These are phyloP conservation scores for Pythium folliculosum DNA, from an alignment of 352 stramenopile species.

Conservation along the genomic window DNA sequence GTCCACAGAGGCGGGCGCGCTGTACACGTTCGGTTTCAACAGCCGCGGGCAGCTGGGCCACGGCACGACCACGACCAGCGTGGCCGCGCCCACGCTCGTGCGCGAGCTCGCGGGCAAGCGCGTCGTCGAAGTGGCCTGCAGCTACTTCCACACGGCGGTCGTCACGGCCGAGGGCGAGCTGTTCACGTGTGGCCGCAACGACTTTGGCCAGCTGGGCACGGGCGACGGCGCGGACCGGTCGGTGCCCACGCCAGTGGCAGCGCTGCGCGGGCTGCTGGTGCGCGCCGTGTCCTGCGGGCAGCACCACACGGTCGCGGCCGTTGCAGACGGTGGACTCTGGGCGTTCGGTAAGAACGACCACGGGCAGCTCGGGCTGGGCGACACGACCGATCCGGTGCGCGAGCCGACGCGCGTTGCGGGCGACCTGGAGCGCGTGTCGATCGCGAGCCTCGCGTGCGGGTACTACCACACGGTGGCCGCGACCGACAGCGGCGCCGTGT, in stretches of 20 bases:
- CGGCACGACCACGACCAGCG: conserved; percentile 62
- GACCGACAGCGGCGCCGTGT: conserved; percentile 66
- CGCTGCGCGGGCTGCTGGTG: conserved; percentile 49
- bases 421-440: conserved; percentile 60
- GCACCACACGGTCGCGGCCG: conserved; percentile 28
- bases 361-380: conserved; percentile 84
- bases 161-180: conserved; percentile 77
- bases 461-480: conserved; percentile 92
- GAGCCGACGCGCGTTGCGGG: conserved; percentile 49
- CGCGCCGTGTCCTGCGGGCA: conserved; percentile 58
- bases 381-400: conserved; percentile 44
- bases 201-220: conserved; percentile 90
- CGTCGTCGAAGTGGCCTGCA: conserved; percentile 86
- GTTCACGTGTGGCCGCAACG: conserved; percentile 90
- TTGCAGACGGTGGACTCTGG: conserved; percentile 63
- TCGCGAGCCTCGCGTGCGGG: conserved; percentile 83
- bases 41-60: conserved; percentile 89
- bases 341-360: conserved; percentile 94
- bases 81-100: conserved; percentile 52
- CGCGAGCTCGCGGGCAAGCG: conserved; percentile 42
- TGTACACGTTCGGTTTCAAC: conserved; percentile 94
- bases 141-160: conserved; percentile 92
- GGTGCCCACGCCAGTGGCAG: conserved; percentile 56
- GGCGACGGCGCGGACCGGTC: conserved; percentile 70
- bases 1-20: conserved; percentile 68